Percentiles rank a stretch among this genome's conserved stretches.
Conservation (phyloP, 257 asterid species). For the Solanum bulbocastanum region DNA sequence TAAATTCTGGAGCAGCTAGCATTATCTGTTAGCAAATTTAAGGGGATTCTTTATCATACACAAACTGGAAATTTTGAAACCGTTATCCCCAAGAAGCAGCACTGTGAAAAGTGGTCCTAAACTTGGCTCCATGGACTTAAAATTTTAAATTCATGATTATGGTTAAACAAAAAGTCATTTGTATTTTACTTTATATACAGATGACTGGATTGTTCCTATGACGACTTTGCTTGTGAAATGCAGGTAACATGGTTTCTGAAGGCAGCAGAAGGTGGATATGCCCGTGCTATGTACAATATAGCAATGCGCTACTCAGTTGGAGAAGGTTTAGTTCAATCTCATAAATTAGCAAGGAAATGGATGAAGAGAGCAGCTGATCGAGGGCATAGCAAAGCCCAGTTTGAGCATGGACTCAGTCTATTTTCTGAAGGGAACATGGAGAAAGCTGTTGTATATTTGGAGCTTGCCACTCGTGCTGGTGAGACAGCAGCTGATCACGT, state of each 20-base stretch:
- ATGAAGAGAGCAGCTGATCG: conserved; percentile 91
- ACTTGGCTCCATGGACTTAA: not conserved
- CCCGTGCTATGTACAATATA: conserved; percentile 85
- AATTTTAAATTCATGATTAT: not conserved
- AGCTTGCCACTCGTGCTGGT: conserved; percentile 77
- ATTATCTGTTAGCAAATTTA: not conserved
- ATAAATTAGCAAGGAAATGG: conserved; percentile 73
- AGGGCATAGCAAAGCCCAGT: conserved; percentile 90
- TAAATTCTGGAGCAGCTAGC: not conserved
- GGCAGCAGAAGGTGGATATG: conserved; percentile 96
- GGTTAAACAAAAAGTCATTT: not conserved
- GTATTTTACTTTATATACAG: not conserved
- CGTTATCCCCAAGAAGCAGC: not conserved
- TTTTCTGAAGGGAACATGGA: conserved; percentile 88
- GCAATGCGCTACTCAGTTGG: conserved; percentile 78
- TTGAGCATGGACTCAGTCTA: conserved; percentile 71
- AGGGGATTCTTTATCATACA: not conserved
- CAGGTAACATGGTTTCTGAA: conserved; percentile 75
- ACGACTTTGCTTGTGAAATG: not conserved
- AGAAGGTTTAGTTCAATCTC: conserved; percentile 60
- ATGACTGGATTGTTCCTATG: not conserved
- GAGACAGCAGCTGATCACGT: conserved; percentile 71
- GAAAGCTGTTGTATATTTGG: conserved; percentile 89
- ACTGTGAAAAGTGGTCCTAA: not conserved
- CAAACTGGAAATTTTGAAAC: not conserved